Evolutionary conservation across 1,284 basidiomycete genomes (phyloP).

Genomic region (Naganishia albida): DNA sequence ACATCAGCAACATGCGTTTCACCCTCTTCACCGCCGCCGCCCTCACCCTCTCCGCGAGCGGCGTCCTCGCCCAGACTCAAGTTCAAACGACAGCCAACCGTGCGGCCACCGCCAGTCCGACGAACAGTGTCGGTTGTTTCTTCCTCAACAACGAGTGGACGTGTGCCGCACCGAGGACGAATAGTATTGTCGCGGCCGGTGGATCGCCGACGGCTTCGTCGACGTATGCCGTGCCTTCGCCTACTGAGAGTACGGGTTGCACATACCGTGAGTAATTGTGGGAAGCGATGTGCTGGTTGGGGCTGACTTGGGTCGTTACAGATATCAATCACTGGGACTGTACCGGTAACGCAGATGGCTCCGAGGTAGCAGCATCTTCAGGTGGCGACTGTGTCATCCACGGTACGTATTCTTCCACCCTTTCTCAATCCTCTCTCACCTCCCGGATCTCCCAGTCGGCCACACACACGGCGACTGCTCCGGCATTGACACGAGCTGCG

Average conservation of each 20-base stretch:
- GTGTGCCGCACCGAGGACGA: conserved; percentile 38
- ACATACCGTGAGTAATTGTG: conserved; percentile 34
- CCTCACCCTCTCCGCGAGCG: not conserved
- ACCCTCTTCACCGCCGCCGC: conserved; percentile 1
- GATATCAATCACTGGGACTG: conserved; percentile 46
- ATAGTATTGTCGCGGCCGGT: conserved; percentile 30
- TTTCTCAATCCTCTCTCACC: not conserved
- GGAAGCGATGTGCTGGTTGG: not conserved
- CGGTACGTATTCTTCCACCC: conserved; percentile 31
- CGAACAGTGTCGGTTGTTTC: conserved; percentile 38
- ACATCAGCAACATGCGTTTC: conserved; percentile 2
- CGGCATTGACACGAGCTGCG: conserved; percentile 44
- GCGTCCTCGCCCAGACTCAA: conserved; percentile 27
- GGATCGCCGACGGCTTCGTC: conserved; percentile 10
- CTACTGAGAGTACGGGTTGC: conserved; percentile 39
- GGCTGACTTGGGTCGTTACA: not conserved
- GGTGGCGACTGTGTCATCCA: conserved; percentile 44
- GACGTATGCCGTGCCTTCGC: conserved; percentile 35
- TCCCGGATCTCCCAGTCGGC: conserved; percentile 21
- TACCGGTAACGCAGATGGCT: conserved; percentile 33
- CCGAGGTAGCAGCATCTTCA: conserved; percentile 33
- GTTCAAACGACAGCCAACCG: conserved; percentile 9
- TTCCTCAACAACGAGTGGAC: conserved; percentile 40
- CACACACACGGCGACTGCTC: conserved; percentile 55
- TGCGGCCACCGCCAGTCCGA: conserved; percentile 34